Conservation (phyloP, 805 yeast species). For the Citeromyces nyonsensis region DNA sequence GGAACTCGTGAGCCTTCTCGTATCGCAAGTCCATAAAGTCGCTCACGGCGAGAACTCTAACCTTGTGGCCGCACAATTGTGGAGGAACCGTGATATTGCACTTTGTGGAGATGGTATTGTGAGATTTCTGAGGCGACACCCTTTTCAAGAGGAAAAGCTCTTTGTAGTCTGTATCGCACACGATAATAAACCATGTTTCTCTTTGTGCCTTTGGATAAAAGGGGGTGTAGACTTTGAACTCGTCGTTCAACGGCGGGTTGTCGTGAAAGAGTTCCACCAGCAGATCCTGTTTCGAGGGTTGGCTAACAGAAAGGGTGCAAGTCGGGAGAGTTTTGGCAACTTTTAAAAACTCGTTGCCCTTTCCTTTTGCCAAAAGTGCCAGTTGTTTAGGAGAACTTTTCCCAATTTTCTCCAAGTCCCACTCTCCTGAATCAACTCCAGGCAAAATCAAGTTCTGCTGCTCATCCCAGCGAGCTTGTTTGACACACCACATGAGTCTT, state of each 20-base stretch:
- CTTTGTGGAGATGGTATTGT: slow-evolving; percentile 16
- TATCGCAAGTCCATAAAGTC: slow-evolving; percentile 53
- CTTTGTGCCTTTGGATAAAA: slow-evolving; percentile 82
- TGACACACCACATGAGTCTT: slow-evolving; percentile 67
- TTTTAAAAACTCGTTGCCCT: slow-evolving; percentile 29
- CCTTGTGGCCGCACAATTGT: slow-evolving; percentile 25
- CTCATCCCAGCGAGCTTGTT: slow-evolving; percentile 83
- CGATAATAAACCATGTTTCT: slow-evolving; percentile 81
- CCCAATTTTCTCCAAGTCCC: slow-evolving; percentile 26
- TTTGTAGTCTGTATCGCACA: slow-evolving; percentile 29
- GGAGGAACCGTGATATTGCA: slow-evolving; percentile 35
- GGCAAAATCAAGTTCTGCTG: slow-evolving; percentile 47
- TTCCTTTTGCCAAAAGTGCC: slow-evolving; percentile 17
- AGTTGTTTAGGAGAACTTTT: slow-evolving; percentile 18
- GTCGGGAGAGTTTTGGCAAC: slow-evolving; percentile 49
- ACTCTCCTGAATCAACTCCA: slow-evolving; percentile 16
- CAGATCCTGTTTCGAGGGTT: slow-evolving; percentile 18
- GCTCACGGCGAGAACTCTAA: slow-evolving; percentile 36
- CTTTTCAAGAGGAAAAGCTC: slow-evolving; percentile 59
- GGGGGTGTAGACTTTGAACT: slow-evolving; percentile 60
- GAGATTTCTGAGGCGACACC: slow-evolving; percentile 39
- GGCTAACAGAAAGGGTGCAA: slow-evolving; percentile 26
- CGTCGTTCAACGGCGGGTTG: slow-evolving; percentile 32
- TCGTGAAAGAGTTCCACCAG: slow-evolving; percentile 34
- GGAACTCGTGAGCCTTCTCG: slow-evolving; percentile 1